These are phyloP conservation scores for Pyrenophora graminea DNA, from an alignment of 2,329 filamentous ascomycete species.

Conservation along the genomic window DNA sequence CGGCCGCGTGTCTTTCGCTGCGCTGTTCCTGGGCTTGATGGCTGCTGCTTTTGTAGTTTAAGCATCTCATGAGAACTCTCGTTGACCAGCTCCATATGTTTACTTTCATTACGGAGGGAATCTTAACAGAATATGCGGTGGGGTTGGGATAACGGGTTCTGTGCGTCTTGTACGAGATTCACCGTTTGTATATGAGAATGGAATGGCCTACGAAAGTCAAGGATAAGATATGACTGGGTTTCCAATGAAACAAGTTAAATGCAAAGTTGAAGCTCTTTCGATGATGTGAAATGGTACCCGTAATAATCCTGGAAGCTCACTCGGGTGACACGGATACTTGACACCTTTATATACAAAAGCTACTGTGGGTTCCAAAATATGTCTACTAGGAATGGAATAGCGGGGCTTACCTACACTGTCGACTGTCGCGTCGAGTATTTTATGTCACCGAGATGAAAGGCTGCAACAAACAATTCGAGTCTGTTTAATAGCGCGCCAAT, in stretches of 20 bases:
- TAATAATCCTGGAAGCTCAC: too few species aligned
- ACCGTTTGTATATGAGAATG: neutral
- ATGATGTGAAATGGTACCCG: neutral
- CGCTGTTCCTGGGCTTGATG: conserved; percentile 11
- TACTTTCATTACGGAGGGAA: neutral
- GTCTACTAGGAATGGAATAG: too few species aligned
- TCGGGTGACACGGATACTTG: too few species aligned
- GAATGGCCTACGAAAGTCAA: neutral
- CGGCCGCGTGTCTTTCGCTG: conserved; percentile 4
- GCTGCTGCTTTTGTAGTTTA: conserved; percentile 9
- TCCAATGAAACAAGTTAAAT: neutral
- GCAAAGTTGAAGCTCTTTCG: neutral
- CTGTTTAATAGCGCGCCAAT: too few species aligned
- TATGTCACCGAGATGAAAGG: too few species aligned
- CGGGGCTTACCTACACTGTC: too few species aligned
- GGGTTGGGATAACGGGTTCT: neutral
- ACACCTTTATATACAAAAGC: too few species aligned
- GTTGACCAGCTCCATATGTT: neutral
- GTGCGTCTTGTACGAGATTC: neutral
- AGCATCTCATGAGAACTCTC: neutral
- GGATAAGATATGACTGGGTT: too few species aligned
- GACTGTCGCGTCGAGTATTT: too few species aligned
- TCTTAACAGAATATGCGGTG: neutral
- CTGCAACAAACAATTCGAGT: neutral
- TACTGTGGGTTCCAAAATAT: too few species aligned